Base-by-base conservation (phyloP, 2,329 filamentous ascomycete genomes). In the Rutstroemia sp. region DNA sequence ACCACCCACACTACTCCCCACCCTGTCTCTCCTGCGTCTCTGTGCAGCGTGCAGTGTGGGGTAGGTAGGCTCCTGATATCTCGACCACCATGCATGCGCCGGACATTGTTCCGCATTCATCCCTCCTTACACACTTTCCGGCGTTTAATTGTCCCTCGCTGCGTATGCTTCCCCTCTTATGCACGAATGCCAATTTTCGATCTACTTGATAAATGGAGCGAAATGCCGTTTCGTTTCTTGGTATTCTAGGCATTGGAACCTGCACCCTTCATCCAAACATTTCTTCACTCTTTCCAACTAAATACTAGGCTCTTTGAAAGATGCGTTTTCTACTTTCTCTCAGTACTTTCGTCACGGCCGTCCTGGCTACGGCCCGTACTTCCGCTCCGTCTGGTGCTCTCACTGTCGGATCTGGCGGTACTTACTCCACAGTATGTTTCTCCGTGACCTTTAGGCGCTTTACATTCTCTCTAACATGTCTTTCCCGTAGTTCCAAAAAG, bases 381-480 rank as follows among this genome's bases (percentile, higher is more conserved):
- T 69, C 71, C 23, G 67, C 77, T 16, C 78, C 78, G 2, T 61
- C 70, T 12, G 77, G 76, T 47, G 75, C 76, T 47, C 70, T 79
- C 16, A 72, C 74, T 3, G 78, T 80, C 50, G 70, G 70, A 5
- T 65, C 67, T 12, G 70, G 69, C 17, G 71, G 70, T 39, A 69
- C 71, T 39, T 80, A 78, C 66, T 70, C 70, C 25, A 79, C 74
- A 3, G 70, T 72, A 65, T 47, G 63, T 61, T 52, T 42, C 14
- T 19, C 14, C n/a, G 9, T 30, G 6, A n/a, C 7, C n/a, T 30
- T 23, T 17, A 16, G 21, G 41, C 17, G 8, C 41, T 30, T 25
- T n/a, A 21, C 19, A 30, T 16, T 12, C 30, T 12, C 30, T 34
- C 46, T 39, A 5, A 21, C 3, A 19, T 21, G 37, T n/a, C 17